Base-by-base conservation (phyloP, 1,139 yeast species). In the Pichia sp. region DNA sequence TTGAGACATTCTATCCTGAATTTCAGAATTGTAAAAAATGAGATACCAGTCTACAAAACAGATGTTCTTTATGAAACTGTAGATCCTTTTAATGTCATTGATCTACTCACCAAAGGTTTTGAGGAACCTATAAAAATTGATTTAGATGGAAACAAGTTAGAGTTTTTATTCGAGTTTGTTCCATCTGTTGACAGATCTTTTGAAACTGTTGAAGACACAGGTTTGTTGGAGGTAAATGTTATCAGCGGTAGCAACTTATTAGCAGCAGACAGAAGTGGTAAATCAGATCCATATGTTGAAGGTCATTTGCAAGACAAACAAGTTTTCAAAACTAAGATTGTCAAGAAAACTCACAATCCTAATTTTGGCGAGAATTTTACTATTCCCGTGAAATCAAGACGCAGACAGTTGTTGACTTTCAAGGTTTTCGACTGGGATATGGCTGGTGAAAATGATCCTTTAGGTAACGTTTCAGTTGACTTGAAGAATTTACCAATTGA, bases 381-480 rank as follows among this genome's bases (percentile, higher is more conserved):
- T n/a, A 70, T 86, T 63, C 83, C 86, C 15, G 69, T 87, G 58
- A 74, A 79, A 34, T 85, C 93, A 0, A 80, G 89, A 68, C 73
- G 82, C 1, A 79, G 87, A 67, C 75, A 79, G 50, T 63, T 73
- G 29, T 65, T 85, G 32, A 59, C 70, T 46, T 62, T 84, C 45
- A 78, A 78, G 53, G 80, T 84, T 13, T 81, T 72, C 64, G 95
- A 87, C 69, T 87, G 93, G 93, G 93, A 87, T 70, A 76, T 84
- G 64, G 79, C 90, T 32, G 90, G 87, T 59, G 79, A 77, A 52
- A 82, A 84, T 66, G 86, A 81, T 62, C 68, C 77, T 42, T 70
- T 87, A 54, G 90, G 92, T 49, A 62, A 69, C 44, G 79, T 78
- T 2, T 62, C 62, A 5, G 60, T 86, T 47, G 85, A 84, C 61